Evolutionary conservation across 2,329 filamentous ascomycete species (phyloP), one percentile per base, ranked within the genome.

Genomic region (Xylaria sp.): DNA sequence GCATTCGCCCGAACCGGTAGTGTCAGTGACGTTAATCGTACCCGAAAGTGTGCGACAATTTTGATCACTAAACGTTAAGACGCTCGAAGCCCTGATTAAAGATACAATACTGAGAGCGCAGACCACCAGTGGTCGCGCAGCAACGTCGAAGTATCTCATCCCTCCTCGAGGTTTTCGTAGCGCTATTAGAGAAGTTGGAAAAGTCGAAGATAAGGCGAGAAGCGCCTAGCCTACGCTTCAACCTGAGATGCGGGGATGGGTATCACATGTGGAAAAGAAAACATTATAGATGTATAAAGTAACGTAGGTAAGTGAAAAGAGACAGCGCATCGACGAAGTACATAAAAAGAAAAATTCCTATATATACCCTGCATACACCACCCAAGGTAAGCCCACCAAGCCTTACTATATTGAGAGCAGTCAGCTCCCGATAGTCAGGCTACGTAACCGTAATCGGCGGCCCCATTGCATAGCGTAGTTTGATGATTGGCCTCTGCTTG

Each of bases 1-100:
- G n/a, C 69, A 71, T 28, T 39, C 59, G 1, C 69, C 69, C 8
- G 68, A 71, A 3, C 63, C 63, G 3, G 59, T 63, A 20, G n/a
- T 61, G 5, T 70, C 65, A 15, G 54, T 15, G 20, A 41, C 61
- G 2, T 15, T 41, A 10, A 70, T 64, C 25, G 49, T 46, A 6
- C 13, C 28, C 6, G 25, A 52, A n/a, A n/a, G n/a, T 8, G n/a
- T 51, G 58, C 23, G 10, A 52, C 68, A 70, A 13, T 36, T 23
- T 25, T 2, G 1, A 51, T 70, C 68, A 43, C 51, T 41, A 10
- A 65, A 70, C 7, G 65, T 70, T 13, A 62, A 28, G 7, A 70
- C 54, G 10, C n/a, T 65, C 6, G 46, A 41, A 10, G 68, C 62
- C 28, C 39, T 9, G 7, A 43, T 57, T 23, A 64, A 25, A 9